Conservation (phyloP, 495 filamentous ascomycete genomes). For the Trichoderma asperelloides region DNA sequence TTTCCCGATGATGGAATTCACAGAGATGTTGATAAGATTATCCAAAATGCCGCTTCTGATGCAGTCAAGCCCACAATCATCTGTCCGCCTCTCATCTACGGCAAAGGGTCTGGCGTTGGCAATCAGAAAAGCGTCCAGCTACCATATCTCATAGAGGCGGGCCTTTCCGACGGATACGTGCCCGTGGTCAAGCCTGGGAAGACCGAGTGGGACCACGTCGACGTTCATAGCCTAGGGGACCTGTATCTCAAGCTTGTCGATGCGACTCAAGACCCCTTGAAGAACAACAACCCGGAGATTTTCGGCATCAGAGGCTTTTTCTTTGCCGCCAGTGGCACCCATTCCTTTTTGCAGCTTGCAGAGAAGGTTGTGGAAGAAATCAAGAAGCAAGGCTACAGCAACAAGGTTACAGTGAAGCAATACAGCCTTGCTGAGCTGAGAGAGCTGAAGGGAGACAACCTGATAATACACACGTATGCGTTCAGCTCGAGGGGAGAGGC, state of each 20-base stretch:
- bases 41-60: constrained; percentile 30
- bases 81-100: constrained; percentile 74
- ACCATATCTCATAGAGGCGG: constrained; percentile 44
- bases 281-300: constrained; percentile 41
- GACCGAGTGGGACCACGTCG: constrained; percentile 64
- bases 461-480: constrained; percentile 40
- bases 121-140: constrained; percentile 62
- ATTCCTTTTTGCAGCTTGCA: constrained; percentile 60
- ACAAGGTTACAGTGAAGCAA: constrained; percentile 34
- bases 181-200: constrained; percentile 56
- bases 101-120: constrained; percentile 56
- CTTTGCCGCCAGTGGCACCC: constrained; percentile 60
- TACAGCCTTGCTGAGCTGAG: constrained; percentile 12
- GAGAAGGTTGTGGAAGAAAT: constrained; percentile 51
- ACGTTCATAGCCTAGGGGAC: constrained; percentile 62
- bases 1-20: constrained; percentile 34
- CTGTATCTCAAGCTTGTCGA: constrained; percentile 59
- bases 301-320: constrained; percentile 72
- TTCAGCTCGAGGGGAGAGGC: constrained; percentile 51
- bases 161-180: constrained; percentile 53
- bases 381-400: constrained; percentile 51
- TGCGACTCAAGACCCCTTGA: constrained; percentile 39
- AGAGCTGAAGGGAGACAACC: constrained; percentile 20
- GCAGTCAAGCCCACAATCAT: constrained; percentile 61
- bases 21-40: constrained; percentile 39